These are phyloP conservation scores for Ogataea methylovora DNA, from an alignment of 805 yeast genomes.

Conservation along the genomic window DNA sequence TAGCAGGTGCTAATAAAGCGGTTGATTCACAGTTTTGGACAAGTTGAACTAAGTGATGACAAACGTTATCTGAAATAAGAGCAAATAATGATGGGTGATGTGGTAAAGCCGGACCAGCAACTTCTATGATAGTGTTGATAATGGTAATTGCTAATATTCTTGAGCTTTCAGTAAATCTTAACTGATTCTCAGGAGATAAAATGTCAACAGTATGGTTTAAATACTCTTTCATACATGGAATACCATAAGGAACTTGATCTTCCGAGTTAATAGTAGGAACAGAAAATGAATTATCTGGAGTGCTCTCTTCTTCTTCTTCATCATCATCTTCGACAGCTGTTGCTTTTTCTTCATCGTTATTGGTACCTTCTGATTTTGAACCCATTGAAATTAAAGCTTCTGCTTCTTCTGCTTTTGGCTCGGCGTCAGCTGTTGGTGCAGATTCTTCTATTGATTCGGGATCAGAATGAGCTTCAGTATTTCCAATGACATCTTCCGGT, in stretches of 20 bases:
- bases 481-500: conserved; percentile 56
- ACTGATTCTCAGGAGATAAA: conserved; percentile 74
- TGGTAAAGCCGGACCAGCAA: conserved; percentile 58
- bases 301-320: conserved; percentile 3
- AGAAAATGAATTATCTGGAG: conserved; percentile 1
- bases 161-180: conserved; percentile 81
- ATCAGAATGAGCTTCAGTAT: conserved; percentile 18
- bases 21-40: conserved; percentile 70
- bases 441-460: conserved; percentile 1
- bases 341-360: no score
- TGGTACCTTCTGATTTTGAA: no score
- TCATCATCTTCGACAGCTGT: conserved; percentile 3
- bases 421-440: not conserved
- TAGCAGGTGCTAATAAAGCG: conserved; percentile 62
- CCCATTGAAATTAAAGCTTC: not conserved
- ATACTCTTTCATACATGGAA: conserved; percentile 70
- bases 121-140: conserved; percentile 73
- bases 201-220: conserved; percentile 70
- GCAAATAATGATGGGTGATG: conserved; percentile 59
- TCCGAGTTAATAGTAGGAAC: conserved; percentile 3
- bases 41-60: conserved; percentile 75
- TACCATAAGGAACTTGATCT: conserved; percentile 51
- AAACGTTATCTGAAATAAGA: conserved; percentile 71
- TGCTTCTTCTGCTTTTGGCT: conserved; percentile 2
- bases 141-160: conserved; percentile 76